Percentiles rank a stretch among this genome's conserved stretches.
These are phyloP conservation scores for Puccinia novopanici DNA, from an alignment of 1,284 basidiomycete genomes.

Conservation along the genomic window DNA sequence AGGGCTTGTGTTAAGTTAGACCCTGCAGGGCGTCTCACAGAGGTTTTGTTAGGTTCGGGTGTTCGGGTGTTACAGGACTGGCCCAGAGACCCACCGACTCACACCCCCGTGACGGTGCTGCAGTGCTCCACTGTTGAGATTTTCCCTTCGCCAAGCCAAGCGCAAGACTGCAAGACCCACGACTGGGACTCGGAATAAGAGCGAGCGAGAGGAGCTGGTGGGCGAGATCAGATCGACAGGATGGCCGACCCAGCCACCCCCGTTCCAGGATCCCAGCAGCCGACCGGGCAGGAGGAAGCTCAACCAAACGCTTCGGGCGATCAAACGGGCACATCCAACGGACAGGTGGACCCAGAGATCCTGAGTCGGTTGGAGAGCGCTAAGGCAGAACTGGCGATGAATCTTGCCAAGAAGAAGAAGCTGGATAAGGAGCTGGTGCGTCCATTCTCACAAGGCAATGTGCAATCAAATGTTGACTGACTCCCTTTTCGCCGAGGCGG, in stretches of 20 bases:
- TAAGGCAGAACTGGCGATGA: constrained; percentile 33
- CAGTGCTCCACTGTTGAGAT: too few species aligned
- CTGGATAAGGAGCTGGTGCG: constrained; percentile 48
- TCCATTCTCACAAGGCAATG: neutral
- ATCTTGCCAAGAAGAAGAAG: constrained; percentile 46
- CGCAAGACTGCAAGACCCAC: too few species aligned
- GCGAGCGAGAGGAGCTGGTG: neutral
- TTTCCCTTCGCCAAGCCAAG: too few species aligned
- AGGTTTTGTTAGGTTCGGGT: too few species aligned
- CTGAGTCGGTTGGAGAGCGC: constrained; percentile 23
- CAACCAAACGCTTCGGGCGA: neutral
- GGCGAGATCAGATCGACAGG: neutral
- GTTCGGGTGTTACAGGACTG: too few species aligned
- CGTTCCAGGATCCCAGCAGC: neutral
- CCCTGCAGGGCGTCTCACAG: too few species aligned
- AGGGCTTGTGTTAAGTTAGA: too few species aligned
- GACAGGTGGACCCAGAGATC: constrained; percentile 2
- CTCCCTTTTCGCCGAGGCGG: too few species aligned
- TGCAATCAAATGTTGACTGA: too few species aligned
- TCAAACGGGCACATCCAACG: constrained; percentile 13
- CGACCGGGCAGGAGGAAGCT: neutral
- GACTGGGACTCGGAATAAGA: too few species aligned
- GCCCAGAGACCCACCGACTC: too few species aligned
- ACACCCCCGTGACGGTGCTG: too few species aligned
- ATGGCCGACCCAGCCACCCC: constrained; percentile 4